These are phyloP conservation scores for Yamadazyma membranifaciens DNA, from an alignment of 1,139 yeast genomes.

Conservation along the genomic window DNA sequence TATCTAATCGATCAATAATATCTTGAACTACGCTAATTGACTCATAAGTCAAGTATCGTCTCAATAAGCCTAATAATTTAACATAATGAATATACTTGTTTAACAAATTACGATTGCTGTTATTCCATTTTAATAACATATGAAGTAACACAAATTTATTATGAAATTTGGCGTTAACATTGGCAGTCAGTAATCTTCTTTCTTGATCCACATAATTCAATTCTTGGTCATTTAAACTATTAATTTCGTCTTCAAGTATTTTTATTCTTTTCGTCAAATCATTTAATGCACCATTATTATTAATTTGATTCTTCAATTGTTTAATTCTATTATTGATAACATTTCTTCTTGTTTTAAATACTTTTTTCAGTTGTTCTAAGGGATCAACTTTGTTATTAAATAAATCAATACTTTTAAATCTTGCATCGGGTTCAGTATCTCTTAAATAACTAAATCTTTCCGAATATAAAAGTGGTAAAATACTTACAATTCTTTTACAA, in stretches of 20 bases:
- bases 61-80: slow-evolving; percentile 26
- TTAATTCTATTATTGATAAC: slow-evolving; percentile 26
- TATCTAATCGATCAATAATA: slow-evolving; percentile 22
- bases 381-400: slow-evolving; percentile 12
- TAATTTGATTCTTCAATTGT: slow-evolving; percentile 25
- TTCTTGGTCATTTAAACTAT: slow-evolving; percentile 11
- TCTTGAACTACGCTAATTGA: slow-evolving; percentile 39
- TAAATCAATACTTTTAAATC: slow-evolving; percentile 15
- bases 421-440: slow-evolving; percentile 27
- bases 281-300: slow-evolving; percentile 13
- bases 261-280: slow-evolving; percentile 22
- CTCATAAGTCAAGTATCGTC: slow-evolving; percentile 36
- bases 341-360: slow-evolving; percentile 29
- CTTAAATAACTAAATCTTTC: slow-evolving; percentile 39
- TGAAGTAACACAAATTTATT: slow-evolving; percentile 41
- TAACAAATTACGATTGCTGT: slow-evolving; percentile 32
- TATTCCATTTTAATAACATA: slow-evolving; percentile 47
- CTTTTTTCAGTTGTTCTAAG: slow-evolving; percentile 18
- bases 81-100: slow-evolving; percentile 42
- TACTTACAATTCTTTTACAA: slow-evolving; percentile 21
- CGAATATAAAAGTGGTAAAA: slow-evolving; percentile 37
- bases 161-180: slow-evolving; percentile 28
- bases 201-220: slow-evolving; percentile 7
- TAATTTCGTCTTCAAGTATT: slow-evolving; percentile 24
- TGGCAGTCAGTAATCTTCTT: slow-evolving; percentile 15